Percentiles rank a stretch among this genome's conserved stretches.
phyloP scores from a whole-genome alignment of 495 filamentous ascomycete genomes.

The Penicillium goetzii region DNA sequence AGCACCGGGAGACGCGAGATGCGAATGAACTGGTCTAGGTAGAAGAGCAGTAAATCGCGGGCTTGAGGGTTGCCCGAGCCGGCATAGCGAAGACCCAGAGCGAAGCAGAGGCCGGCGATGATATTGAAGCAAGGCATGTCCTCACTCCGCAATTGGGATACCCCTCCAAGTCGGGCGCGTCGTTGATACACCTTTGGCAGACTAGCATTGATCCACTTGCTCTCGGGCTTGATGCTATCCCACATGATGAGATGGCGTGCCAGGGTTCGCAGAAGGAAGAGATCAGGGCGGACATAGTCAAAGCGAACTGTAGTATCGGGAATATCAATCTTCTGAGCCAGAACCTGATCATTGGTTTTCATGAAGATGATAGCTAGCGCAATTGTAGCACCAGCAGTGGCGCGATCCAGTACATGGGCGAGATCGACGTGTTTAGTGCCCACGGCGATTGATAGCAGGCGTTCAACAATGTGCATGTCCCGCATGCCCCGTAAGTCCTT shows the following conservation, averaged over 20 bases:
- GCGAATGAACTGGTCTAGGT: conserved; percentile 85
- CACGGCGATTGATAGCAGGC: conserved; percentile 81
- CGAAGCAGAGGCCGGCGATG: conserved; percentile 82
- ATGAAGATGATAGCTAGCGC: conserved; percentile 95
- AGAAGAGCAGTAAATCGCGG: conserved; percentile 79
- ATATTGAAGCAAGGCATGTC: conserved; percentile 95
- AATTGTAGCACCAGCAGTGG: conserved; percentile 85
- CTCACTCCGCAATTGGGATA: conserved; percentile 64
- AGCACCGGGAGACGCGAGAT: conserved; percentile 67
- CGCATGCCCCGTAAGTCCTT: conserved; percentile 84
- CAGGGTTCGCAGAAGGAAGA: conserved; percentile 86
- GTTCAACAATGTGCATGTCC: conserved; percentile 91
- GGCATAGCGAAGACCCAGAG: conserved; percentile 81
- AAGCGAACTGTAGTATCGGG: conserved; percentile 88
- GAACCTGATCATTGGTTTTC: conserved; percentile 88
- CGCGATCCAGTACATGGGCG: conserved; percentile 89
- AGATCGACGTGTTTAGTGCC: conserved; percentile 84
- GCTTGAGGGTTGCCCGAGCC: conserved; percentile 75
- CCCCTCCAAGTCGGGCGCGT: conserved; percentile 54
- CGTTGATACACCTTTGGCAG: conserved; percentile 69
- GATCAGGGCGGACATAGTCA: conserved; percentile 92
- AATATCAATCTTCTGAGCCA: conserved; percentile 91
- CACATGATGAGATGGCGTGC: conserved; percentile 95
- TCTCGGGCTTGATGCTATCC: conserved; percentile 72
- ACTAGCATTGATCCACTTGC: conserved; percentile 73